Base-by-base conservation (phyloP, 768 basidiomycete species). In the Cystobasidium onofrii region DNA sequence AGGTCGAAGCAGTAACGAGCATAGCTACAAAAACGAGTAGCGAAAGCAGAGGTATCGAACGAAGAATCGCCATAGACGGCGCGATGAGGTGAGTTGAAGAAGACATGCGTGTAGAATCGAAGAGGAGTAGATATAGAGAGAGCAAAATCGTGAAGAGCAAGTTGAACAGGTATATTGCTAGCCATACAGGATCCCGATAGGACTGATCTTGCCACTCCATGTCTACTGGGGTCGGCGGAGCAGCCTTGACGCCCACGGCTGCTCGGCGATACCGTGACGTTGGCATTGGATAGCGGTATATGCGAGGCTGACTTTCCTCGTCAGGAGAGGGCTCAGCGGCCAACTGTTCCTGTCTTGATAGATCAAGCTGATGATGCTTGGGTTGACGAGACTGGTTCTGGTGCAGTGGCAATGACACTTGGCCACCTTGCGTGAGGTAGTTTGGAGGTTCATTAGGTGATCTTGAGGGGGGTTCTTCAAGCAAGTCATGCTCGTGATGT, bases 141-240 rank as follows among this genome's bases (percentile, higher is more conserved):
- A 64, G 63, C 3, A 34, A 46, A 1, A 23, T 20, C 7, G 63
- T 64, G 33, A 64, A 27, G 29, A 64, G 33, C 10, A 41, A 4
- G 63, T 64, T 64, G 63, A 64, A 64, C 3, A 64, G 33, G 63
- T 64, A 64, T 46, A 46, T 27, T 10, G 33, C 63, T 20, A 64
- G 63, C 63, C 63, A 64, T 27, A 23, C 25, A n/a, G 36, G 36
- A 43, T 64, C 63, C 18, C 63, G 63, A n/a, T 39, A 46, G 10
- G 63, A 64, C 25, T 64, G 63, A 46, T 64, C 63, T 27, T 64
- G 63, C 36, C 43, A 64, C 36, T 64, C 63, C 39, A 46, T 27
- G 18, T 64, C 63, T 39, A 10, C 31, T 25, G 57, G 17, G 4
- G 57, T 20, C 10, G 20, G 57, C 6, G 29, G 13, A 15, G 57